phyloP scores from a whole-genome alignment of 1,139 yeast genomes.

The Debaryomyces sp. region DNA sequence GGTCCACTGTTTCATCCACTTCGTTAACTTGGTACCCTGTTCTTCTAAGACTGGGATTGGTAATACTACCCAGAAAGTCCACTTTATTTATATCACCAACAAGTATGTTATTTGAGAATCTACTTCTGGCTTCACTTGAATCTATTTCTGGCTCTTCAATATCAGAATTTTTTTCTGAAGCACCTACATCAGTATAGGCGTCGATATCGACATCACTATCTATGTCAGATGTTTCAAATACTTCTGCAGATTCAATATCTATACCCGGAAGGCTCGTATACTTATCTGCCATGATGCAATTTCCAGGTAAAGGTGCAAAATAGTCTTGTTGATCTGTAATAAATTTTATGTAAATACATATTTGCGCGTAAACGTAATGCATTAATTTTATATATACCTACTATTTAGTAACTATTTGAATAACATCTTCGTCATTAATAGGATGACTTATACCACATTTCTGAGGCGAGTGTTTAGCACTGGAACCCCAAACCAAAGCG shows the following conservation, averaged over 20 bases:
- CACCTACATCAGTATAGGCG: constrained; percentile 8
- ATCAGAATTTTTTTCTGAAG: constrained; percentile 18
- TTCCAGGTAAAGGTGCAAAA: neutral
- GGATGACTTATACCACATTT: constrained; percentile 87
- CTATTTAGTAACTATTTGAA: constrained; percentile 81
- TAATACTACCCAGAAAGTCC: constrained; percentile 44
- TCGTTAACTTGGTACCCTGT: constrained; percentile 29
- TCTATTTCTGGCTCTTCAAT: constrained; percentile 25
- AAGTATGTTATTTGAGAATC: constrained; percentile 21
- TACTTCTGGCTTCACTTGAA: constrained; percentile 23
- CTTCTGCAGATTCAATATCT: constrained; percentile 34
- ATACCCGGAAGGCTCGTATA: constrained; percentile 31
- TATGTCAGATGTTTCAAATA: constrained; percentile 54
- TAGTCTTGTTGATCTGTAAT: neutral
- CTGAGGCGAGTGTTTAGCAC: constrained; percentile 95
- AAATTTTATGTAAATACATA: neutral
- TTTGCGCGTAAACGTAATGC: constrained; percentile 8
- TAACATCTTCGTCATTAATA: constrained; percentile 93
- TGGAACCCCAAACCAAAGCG: constrained; percentile 96
- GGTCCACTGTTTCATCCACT: constrained; percentile 41
- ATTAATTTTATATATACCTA: neutral
- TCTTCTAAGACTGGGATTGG: constrained; percentile 18
- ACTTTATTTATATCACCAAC: constrained; percentile 18
- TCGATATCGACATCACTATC: constrained; percentile 32
- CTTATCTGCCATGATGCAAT: constrained; percentile 15